phyloP scores from a whole-genome alignment of 495 filamentous ascomycete genomes.

The Thermothielavioides terrestris region DNA sequence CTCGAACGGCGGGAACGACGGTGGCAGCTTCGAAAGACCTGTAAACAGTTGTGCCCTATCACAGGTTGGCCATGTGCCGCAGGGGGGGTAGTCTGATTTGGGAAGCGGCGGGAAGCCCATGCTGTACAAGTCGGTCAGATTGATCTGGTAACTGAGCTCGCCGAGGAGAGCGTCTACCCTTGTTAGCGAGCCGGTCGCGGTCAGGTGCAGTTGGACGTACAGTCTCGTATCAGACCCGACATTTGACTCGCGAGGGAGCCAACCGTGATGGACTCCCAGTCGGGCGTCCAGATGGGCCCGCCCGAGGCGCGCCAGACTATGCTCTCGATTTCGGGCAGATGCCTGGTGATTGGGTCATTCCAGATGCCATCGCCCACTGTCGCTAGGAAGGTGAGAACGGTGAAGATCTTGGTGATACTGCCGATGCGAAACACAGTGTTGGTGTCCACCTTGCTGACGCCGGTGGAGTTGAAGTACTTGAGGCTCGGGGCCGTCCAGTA shows the following conservation, averaged over 20 bases:
- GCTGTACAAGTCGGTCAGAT: constrained; percentile 9
- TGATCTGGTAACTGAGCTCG: constrained; percentile 33
- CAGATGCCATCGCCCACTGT: constrained; percentile 29
- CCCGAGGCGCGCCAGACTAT: constrained; percentile 27
- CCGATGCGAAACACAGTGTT: constrained; percentile 41
- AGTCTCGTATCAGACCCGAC: constrained; percentile 41
- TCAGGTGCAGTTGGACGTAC: constrained; percentile 13
- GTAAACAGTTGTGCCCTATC: constrained; percentile 34
- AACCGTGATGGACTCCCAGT: constrained; percentile 49
- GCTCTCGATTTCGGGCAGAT: constrained; percentile 45
- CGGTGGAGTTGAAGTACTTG: constrained; percentile 27
- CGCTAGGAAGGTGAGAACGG: constrained; percentile 36
- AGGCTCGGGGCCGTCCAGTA: constrained; percentile 41
- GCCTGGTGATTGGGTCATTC: constrained; percentile 39
- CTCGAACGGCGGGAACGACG: constrained; percentile 27
- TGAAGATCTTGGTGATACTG: constrained; percentile 44
- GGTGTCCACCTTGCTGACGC: constrained; percentile 31
- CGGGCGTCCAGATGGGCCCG: constrained; percentile 29
- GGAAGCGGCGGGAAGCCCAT: constrained; percentile 33
- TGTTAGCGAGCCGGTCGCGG: background rate
- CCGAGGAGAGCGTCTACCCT: constrained; percentile 31
- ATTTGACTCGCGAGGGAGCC: constrained; percentile 47
- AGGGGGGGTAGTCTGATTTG: constrained; percentile 36
- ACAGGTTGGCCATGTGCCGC: constrained; percentile 31
- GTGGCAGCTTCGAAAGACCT: constrained; percentile 27